Evolutionary conservation across 2,329 filamentous ascomycete species (phyloP).

Genomic region (Cladorrhinum sp.): DNA sequence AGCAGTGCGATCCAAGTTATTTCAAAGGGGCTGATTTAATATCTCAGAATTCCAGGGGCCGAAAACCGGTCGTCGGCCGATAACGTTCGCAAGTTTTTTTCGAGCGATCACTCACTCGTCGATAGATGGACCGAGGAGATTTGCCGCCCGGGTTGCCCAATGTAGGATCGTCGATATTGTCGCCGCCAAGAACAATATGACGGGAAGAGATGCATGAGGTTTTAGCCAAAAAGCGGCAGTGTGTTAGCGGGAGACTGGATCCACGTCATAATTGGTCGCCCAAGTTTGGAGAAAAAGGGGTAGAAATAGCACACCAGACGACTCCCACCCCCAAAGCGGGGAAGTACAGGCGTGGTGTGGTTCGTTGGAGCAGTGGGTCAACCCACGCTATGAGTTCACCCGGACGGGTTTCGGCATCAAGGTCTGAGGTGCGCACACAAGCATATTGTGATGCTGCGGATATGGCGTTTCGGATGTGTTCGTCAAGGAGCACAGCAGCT

Average conservation of each 20-base stretch:
- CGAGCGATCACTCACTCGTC: background rate
- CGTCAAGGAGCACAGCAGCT: background rate
- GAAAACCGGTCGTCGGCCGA: background rate
- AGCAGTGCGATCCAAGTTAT: slow-evolving; percentile 1
- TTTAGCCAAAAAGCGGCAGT: slow-evolving; percentile 21
- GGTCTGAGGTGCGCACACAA: background rate
- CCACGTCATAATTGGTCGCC: slow-evolving; percentile 19
- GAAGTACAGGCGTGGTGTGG: background rate
- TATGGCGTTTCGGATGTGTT: background rate
- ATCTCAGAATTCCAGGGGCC: slow-evolving; percentile 4
- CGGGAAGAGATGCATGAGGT: background rate
- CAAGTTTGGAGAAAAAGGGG: slow-evolving; percentile 8
- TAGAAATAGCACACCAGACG: slow-evolving; percentile 29
- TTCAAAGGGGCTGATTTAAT: slow-evolving; percentile 8
- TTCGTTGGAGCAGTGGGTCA: background rate
- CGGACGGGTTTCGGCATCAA: slow-evolving; percentile 7
- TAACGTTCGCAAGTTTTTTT: slow-evolving; percentile 11
- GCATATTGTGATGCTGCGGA: background rate
- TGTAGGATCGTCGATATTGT: slow-evolving; percentile 12
- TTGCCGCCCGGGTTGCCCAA: slow-evolving; percentile 18
- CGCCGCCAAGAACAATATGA: slow-evolving; percentile 4
- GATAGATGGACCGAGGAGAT: slow-evolving; percentile 3
- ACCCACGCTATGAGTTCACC: slow-evolving; percentile 5
- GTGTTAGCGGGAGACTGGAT: slow-evolving; percentile 11
- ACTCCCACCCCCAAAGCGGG: slow-evolving; percentile 29